A percentile compares a stretch with the other conserved stretches of the same genome.
Evolutionary conservation across 495 filamentous ascomycete species (phyloP).

Genomic region (Xylaria telfairii): DNA sequence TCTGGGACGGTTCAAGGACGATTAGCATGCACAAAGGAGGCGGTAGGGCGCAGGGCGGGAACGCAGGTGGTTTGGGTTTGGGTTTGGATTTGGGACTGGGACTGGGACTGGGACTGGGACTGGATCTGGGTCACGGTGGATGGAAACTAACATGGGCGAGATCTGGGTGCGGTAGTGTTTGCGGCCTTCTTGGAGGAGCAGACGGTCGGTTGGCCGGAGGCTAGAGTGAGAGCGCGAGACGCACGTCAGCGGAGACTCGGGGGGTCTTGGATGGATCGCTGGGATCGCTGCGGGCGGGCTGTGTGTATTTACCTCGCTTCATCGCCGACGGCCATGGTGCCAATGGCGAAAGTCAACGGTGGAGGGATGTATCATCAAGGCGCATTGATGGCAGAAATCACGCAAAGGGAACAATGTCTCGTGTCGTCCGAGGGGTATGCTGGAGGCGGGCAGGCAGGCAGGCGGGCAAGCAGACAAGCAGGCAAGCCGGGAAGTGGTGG

Average conservation of each 20-base stretch:
- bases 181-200: constrained; percentile 68
- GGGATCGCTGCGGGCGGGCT: not conserved
- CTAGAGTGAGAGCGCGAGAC: constrained; percentile 32
- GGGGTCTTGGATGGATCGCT: not conserved
- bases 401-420: not conserved
- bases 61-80: not conserved
- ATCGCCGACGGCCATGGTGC: constrained; percentile 59
- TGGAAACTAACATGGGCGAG: constrained; percentile 67
- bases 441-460: not conserved
- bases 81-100: too few species aligned
- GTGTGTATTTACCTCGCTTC: constrained; percentile 52
- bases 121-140: not conserved
- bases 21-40: constrained; percentile 12
- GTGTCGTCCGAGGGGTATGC: not conserved
- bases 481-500: not conserved
- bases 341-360: constrained; percentile 37
- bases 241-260: constrained; percentile 22
- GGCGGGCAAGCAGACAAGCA: not conserved
- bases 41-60: constrained; percentile 1
- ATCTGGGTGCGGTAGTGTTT: constrained; percentile 79
- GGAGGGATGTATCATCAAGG: constrained; percentile 38
- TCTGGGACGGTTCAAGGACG: constrained; percentile 50
- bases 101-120: too few species aligned
- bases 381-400: constrained; percentile 36
- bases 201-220: constrained; percentile 55